Conservation (phyloP, 192 early-diverging fungal species). For the Lobosporangium transversale region DNA sequence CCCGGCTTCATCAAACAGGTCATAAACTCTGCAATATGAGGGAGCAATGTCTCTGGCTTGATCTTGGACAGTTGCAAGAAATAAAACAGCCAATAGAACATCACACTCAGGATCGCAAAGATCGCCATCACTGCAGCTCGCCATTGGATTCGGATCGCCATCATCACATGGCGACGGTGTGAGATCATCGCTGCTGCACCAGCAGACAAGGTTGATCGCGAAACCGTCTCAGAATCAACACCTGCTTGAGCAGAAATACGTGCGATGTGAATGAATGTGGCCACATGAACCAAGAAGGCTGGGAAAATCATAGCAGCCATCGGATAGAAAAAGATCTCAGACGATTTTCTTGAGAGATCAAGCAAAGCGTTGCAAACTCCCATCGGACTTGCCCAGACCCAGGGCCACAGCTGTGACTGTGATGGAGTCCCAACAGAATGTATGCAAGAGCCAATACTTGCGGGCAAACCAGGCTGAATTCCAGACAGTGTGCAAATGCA, state of each 20-base stretch:
- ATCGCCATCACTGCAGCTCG: constrained; percentile 61
- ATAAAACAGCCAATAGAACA: constrained; percentile 68
- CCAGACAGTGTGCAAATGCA: constrained; percentile 69
- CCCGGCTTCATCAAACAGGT: constrained; percentile 51
- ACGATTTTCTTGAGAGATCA: constrained; percentile 54
- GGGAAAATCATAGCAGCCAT: constrained; percentile 61
- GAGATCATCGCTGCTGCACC: constrained; percentile 36
- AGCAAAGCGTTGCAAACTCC: constrained; percentile 62
- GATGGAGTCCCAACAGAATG: constrained; percentile 61
- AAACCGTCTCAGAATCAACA: constrained; percentile 45
- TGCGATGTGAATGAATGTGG: constrained; percentile 63
- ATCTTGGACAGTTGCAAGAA: constrained; percentile 55
- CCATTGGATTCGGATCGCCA: constrained; percentile 66
- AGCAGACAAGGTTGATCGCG: constrained; percentile 42
- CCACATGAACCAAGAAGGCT: constrained; percentile 60
- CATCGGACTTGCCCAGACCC: constrained; percentile 54
- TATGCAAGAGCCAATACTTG: constrained; percentile 54
- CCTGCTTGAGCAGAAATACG: constrained; percentile 31
- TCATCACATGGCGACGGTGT: constrained; percentile 59
- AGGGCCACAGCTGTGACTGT: constrained; percentile 52
- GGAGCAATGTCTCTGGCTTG: constrained; percentile 12
- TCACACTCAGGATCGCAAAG: constrained; percentile 49
- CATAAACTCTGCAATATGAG: constrained; percentile 46
- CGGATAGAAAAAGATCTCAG: constrained; percentile 62
- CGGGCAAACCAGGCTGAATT: constrained; percentile 58